Percentiles rank a stretch among this genome's conserved stretches.
Evolutionary conservation across 1,284 basidiomycete species (phyloP).

Genomic region (Cystobasidium sp.): DNA sequence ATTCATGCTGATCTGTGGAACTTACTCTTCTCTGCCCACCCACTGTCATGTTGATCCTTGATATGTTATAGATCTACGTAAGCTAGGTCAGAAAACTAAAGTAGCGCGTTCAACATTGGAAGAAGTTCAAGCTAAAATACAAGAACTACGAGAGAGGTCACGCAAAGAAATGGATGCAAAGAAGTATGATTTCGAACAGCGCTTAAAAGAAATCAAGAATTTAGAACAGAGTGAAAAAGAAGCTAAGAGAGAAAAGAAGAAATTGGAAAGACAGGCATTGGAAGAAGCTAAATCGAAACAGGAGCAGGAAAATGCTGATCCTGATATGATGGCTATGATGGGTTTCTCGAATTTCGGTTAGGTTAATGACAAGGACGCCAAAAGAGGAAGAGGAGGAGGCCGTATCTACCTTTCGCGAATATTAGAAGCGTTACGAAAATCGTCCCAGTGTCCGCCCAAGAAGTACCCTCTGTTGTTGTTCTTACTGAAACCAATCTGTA

Average conservation of each 20-base stretch:
- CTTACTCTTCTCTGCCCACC: not conserved
- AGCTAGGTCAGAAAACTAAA: constrained; percentile 90
- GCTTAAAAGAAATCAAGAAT: constrained; percentile 79
- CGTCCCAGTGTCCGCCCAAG: no score
- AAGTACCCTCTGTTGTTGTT: no score
- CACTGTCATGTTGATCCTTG: not conserved
- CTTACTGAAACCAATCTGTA: no score
- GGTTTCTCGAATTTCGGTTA: constrained; percentile 41
- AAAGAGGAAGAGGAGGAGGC: not conserved
- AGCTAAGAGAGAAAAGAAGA: constrained; percentile 55
- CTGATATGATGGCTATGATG: constrained; percentile 44
- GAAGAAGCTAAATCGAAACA: constrained; percentile 38
- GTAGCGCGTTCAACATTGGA: constrained; percentile 85
- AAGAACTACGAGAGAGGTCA: constrained; percentile 80
- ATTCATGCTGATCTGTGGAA: no score
- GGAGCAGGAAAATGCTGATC: constrained; percentile 43
- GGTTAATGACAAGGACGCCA: no score
- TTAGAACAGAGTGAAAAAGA: constrained; percentile 75
- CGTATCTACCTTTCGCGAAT: no score
- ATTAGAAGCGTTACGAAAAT: no score
- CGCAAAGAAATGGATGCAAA: constrained; percentile 78
- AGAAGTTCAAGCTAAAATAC: constrained; percentile 88
- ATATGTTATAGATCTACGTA: constrained; percentile 71
- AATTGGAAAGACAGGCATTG: constrained; percentile 55
- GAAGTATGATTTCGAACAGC: constrained; percentile 88